Evolutionary conservation across 2,329 filamentous ascomycete species (phyloP), one percentile per base, ranked within the genome.

Genomic region (Ophiostoma ulmi): DNA sequence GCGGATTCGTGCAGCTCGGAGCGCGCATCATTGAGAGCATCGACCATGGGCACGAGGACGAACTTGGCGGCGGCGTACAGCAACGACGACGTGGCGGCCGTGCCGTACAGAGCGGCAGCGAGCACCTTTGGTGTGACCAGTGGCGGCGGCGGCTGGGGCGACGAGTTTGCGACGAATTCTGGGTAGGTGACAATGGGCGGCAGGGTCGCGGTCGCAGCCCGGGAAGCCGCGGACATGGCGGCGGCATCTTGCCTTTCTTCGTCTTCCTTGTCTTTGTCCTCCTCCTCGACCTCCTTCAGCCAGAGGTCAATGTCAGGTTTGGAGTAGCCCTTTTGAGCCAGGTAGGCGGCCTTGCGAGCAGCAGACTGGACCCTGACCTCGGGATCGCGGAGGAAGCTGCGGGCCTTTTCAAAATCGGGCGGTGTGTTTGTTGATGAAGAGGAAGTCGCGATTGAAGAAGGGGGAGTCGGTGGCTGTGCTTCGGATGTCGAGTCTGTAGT

Each of bases 261-360:
- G 7, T 26, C n/a, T 58, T 48, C 17, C 38, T 13, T 20, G n/a
- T 41, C 4, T 26, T 68, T 26, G 3, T 66, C 11, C 22, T 52
- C 58, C 20, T 73, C 35, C 2, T 35, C 61, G 35, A 39, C 63
- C 48, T 77, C 76, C 36, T 79, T 76, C 20, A 97, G 80, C 8
- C 97, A 82, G 68, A 82, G 81, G 74, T 91, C 82, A 72, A 97
- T 92, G 73, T 94, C 88, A 41, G 85, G 83, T 5, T 85, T 81
- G 3, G 80, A 81, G 8, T 97, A 81, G 3, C 92, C 92, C 78
- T 97, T 97, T 68, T 87, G 87, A 76, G 89, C 85, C 1, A 97
- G 81, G 75, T 97, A 97, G 8, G 86, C 85, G 26, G 86, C 82
- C 81, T 97, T 97, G 79, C 88, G 89, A 70, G 92, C 90, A 64